Evolutionary conservation across 495 filamentous ascomycete genomes (phyloP), one percentile per base, ranked within the genome.

Genomic region (Polyplosphaeria fusca): DNA sequence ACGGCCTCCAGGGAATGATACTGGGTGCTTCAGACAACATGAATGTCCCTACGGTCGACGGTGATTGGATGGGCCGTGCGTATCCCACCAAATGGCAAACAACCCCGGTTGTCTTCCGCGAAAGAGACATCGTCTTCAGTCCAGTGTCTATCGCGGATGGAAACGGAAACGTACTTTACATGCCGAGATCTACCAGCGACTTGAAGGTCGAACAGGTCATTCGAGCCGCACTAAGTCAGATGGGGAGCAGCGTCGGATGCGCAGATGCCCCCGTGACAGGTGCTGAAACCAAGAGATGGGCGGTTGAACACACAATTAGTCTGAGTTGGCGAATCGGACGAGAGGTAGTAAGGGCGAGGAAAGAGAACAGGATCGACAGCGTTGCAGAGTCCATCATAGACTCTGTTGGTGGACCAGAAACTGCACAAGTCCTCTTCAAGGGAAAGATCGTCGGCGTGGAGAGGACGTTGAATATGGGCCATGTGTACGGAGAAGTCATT

Each of bases 391-490:
- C 73, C 0, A 83, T 85, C 42, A 71, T 85, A 9, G 73, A 78
- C 5, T 77, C 81, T 60, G 77, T 77, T 39, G 81, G 79, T 1
- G 82, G 81, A 0, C 50, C 67, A 0, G 71, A 76, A 18, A 73
- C 74, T 5, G 81, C 74, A 0, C 76, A 70, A 48, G 74, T 85
- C 16, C 64, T 85, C 3, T 84, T 78, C 60, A 75, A 78, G 51
- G 83, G 82, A 9, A 86, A 86, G 67, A 80, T 85, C 43, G 74
- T 79, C 0, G 75, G 73, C 9, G 82, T 86, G 0, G 76, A 81
- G 58, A 67, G 81, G 9, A 76, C 73, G 2, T 60, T 86, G 50
- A 68, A 68, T 39, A 80, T 71, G 72, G 82, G 81, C 18, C 79
- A 80, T 59, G 69, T 74, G 35, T 79, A 77, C 64, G 81, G 75